Base-by-base conservation (phyloP, 1,284 basidiomycete genomes). In the Coniferiporia sulphurascens region DNA sequence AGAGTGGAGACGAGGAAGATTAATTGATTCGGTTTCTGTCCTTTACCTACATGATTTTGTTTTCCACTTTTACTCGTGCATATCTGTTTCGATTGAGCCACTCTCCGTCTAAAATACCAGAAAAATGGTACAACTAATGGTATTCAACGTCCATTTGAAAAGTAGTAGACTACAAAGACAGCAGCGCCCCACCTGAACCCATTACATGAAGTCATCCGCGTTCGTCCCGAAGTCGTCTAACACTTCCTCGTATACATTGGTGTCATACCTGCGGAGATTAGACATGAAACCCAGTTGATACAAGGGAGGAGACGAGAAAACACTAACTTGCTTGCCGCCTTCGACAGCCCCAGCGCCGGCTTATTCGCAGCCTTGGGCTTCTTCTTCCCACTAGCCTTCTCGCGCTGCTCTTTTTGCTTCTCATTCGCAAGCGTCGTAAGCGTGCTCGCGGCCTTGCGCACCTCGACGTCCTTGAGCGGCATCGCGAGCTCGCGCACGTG, bases 401-500 rank as follows among this genome's bases (percentile, higher is more conserved):
- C 93, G 62, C 87, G 78, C 70, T 87, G 84, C 71, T 93, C 92
- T 73, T 85, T 91, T 76, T 95, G 92, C 76, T 98, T 98, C 76
- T 95, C 93, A 70, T 95, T 96, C 53, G 93, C 89, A 10, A 97
- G 77, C 1, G 91, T 87, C 17, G 90, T 92, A 56, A 98, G 76
- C 13, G 78, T 83, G 56, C 85, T 89, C 3, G 92, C 91, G 1
- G 84, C 89, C 71, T 95, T 95, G 64, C 93, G 83, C 36, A 93
- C 87, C 68, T 98, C 94, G 54, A 93, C 85, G 64, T 95, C 93
- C 63, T 86, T 88, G 55, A 97, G 78, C 12, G 89, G 84, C 62
- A 77, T 73, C 2, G 87, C 86, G 17, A 95, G 74, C 59, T 85
- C 84, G 60, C 87, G 86, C 17, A 84, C 84, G 65, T 93, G 85